These are phyloP conservation scores for Diversispora epigaea DNA, from an alignment of 192 early-diverging fungal species.

Conservation along the genomic window DNA sequence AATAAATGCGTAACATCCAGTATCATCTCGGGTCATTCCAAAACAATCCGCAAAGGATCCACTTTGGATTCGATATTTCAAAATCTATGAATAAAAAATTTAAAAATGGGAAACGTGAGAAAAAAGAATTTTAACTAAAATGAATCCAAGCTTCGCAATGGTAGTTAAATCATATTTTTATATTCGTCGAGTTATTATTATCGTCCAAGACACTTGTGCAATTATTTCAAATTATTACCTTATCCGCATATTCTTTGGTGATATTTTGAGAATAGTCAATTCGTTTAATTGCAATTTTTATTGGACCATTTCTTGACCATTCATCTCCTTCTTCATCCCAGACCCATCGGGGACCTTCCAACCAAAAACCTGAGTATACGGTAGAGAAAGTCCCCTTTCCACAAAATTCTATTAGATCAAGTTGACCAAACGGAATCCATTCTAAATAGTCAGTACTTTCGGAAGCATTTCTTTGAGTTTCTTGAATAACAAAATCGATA, in stretches of 20 bases:
- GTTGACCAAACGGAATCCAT: neutral
- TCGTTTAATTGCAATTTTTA: neutral
- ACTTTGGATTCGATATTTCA: neutral
- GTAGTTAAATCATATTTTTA: too few relatives aligned
- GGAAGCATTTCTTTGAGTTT: neutral
- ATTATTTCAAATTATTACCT: neutral
- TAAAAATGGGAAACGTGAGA: neutral
- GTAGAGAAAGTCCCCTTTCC: neutral
- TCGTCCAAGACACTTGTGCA: neutral
- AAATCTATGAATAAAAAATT: neutral
- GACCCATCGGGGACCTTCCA: constrained; percentile 6
- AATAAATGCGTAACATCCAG: neutral
- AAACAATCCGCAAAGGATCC: neutral
- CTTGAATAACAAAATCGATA: neutral
- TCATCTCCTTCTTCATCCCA: constrained; percentile 5
- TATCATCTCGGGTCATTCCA: constrained; percentile 12
- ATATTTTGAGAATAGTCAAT: neutral
- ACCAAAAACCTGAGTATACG: neutral
- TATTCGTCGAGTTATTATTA: too few relatives aligned
- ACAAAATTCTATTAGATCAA: neutral
- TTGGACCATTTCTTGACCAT: neutral
- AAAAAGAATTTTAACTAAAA: neutral
- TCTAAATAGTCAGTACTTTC: neutral
- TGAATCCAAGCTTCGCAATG: neutral
- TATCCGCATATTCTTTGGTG: neutral